Conservation (phyloP, 163 green algal genomes). For the Smithsoniella earleae region DNA sequence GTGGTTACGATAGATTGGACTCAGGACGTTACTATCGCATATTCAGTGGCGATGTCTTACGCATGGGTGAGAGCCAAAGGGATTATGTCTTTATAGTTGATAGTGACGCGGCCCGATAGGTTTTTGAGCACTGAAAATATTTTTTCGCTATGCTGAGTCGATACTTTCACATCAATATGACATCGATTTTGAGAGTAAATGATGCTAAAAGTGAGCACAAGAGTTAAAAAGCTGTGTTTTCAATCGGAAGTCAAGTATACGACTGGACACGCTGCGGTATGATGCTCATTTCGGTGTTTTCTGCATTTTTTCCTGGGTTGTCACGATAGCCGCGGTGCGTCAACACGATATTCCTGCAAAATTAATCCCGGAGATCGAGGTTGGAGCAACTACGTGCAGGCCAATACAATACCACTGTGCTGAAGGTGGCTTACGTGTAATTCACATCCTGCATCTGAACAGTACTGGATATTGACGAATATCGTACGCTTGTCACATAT, state of each 20-base stretch:
- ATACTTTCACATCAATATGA: neutral
- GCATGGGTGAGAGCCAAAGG: neutral
- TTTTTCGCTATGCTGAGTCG: neutral
- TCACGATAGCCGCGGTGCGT: too few species aligned
- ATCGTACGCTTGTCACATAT: too few species aligned
- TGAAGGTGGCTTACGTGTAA: too few species aligned
- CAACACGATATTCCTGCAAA: too few species aligned
- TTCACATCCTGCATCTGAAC: too few species aligned
- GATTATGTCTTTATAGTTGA: conserved; percentile 29
- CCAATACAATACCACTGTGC: too few species aligned
- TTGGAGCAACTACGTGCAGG: too few species aligned
- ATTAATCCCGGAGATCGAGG: too few species aligned
- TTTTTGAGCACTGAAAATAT: neutral
- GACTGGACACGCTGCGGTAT: neutral
- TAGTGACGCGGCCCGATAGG: neutral
- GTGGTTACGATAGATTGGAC: conserved; percentile 6
- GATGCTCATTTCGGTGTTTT: neutral
- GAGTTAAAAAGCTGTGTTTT: neutral
- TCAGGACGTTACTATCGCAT: conserved; percentile 4
- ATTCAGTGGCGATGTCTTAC: neutral
- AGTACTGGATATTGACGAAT: too few species aligned
- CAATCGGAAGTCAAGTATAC: neutral
- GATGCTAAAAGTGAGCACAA: neutral
- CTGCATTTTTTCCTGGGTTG: too few species aligned
- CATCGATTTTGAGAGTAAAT: neutral